Percentiles rank a stretch among this genome's conserved stretches.
Conservation (phyloP, 257 asterid species). For the Solanum arcanum region DNA sequence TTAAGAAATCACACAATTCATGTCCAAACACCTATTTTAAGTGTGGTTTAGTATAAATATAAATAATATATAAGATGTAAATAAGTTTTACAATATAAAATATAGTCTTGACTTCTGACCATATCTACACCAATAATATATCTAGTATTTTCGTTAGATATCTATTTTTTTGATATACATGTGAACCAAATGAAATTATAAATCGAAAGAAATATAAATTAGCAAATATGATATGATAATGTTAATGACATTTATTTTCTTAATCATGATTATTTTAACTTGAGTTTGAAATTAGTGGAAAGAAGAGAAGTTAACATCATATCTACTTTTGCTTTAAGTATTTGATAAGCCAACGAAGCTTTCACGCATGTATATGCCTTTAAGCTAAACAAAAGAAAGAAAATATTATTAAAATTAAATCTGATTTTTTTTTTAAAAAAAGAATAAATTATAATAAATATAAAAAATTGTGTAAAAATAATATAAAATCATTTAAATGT, state of each 20-base stretch:
- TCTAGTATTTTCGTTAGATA: neutral
- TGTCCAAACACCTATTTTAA: neutral
- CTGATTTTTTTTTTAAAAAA: no score
- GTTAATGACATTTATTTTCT: neutral
- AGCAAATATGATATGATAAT: neutral
- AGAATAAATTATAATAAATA: neutral
- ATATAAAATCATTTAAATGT: neutral
- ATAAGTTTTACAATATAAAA: neutral
- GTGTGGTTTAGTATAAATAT: neutral
- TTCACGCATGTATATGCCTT: conserved; percentile 5
- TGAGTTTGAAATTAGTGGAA: neutral
- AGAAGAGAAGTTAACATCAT: neutral
- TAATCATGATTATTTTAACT: neutral
- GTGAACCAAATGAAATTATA: neutral
- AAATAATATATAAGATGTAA: neutral
- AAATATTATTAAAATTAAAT: neutral
- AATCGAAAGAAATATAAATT: neutral
- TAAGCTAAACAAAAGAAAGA: neutral
- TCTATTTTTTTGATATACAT: neutral
- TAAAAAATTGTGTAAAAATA: neutral
- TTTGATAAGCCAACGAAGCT: conserved; percentile 4
- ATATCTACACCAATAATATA: neutral
- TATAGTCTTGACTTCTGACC: neutral
- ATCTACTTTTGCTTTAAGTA: conserved; percentile 5
- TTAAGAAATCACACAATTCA: neutral